Conservation (phyloP, 83 land plant species). For the Picea abies region DNA sequence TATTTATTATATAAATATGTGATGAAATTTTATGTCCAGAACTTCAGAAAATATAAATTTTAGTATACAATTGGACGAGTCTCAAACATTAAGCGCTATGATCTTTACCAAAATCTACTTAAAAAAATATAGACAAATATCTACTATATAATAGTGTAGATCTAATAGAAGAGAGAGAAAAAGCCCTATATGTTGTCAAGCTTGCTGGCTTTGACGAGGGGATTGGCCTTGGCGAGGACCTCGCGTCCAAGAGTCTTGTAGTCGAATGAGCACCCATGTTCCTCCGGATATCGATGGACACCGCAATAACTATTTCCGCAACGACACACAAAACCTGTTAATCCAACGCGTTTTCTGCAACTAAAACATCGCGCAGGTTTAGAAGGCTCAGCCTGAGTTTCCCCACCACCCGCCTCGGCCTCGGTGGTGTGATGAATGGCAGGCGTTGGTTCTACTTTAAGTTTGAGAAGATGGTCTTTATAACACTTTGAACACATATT, state of each 20-base stretch:
- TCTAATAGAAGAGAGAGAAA: too few relatives aligned
- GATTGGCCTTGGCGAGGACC: conserved; percentile 40
- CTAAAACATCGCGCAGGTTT: conserved; percentile 25
- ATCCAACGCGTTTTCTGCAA: conserved; percentile 37
- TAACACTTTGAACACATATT: too few relatives aligned
- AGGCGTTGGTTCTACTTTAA: neutral
- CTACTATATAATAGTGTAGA: too few relatives aligned
- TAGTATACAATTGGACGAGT: too few relatives aligned
- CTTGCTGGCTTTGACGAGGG: conserved; percentile 49
- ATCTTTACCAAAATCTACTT: too few relatives aligned
- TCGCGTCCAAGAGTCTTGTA: conserved; percentile 33
- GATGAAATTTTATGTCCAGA: too few relatives aligned
- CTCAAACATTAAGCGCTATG: too few relatives aligned
- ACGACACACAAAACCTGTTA: conserved; percentile 38
- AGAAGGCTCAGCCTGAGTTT: too few relatives aligned
- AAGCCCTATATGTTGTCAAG: conserved; percentile 33
- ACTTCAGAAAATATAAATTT: too few relatives aligned
- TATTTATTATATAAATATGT: too few relatives aligned
- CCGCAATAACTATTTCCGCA: conserved; percentile 32
- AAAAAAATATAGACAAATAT: too few relatives aligned
- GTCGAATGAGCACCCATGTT: conserved; percentile 30
- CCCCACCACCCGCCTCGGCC: neutral
- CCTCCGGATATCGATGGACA: conserved; percentile 32
- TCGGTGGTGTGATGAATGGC: neutral
- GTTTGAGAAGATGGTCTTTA: too few relatives aligned